These are phyloP conservation scores for Annulohypoxylon moriforme DNA, from an alignment of 495 filamentous ascomycete genomes.

Conservation along the genomic window DNA sequence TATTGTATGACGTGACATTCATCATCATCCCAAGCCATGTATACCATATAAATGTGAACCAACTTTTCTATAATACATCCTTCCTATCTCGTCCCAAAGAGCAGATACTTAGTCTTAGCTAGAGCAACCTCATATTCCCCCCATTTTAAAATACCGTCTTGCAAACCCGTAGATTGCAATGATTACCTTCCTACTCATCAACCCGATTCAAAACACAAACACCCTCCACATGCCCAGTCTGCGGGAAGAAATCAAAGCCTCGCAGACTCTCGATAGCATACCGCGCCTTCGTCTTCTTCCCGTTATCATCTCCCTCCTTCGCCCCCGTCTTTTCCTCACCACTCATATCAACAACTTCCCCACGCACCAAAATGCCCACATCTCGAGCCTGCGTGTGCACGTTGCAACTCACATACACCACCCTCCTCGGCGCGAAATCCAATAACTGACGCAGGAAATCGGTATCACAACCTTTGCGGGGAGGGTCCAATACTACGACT, in stretches of 20 bases:
- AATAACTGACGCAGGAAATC: constrained; percentile 85
- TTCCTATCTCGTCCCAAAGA: neutral
- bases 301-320: constrained; percentile 37
- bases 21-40: neutral
- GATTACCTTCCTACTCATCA: constrained; percentile 40
- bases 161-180: neutral
- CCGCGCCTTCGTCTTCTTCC: constrained; percentile 53
- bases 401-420: constrained; percentile 97
- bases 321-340: constrained; percentile 36
- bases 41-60: neutral
- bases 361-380: constrained; percentile 82
- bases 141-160: no score
- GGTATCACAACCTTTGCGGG: constrained; percentile 92
- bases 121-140: neutral
- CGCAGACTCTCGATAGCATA: constrained; percentile 93
- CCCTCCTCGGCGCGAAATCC: constrained; percentile 74
- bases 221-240: constrained; percentile 96
- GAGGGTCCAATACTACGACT: constrained; percentile 91
- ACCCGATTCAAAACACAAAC: constrained; percentile 80
- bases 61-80: neutral
- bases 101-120: neutral
- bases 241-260: constrained; percentile 98
- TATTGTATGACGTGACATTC: neutral
- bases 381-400: constrained; percentile 97
- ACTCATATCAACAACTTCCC: constrained; percentile 53